Conservation (phyloP, 2,329 filamentous ascomycete genomes). For the Beauveria varroae region DNA sequence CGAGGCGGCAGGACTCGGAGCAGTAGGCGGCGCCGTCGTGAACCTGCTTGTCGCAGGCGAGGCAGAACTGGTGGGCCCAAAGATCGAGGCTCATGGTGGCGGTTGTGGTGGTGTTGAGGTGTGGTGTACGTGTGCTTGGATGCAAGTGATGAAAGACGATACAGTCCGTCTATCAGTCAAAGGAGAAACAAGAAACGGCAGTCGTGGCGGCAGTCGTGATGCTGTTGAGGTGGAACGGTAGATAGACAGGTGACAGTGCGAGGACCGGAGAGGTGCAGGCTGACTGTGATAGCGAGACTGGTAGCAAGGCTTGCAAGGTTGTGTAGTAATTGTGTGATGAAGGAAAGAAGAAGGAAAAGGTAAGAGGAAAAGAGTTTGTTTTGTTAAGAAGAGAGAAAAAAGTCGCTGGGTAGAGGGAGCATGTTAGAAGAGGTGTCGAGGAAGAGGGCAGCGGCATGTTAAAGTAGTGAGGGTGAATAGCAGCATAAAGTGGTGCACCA, state of each 20-base stretch:
- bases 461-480: background rate
- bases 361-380: background rate
- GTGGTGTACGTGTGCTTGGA: background rate
- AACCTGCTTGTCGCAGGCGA: slow-evolving; percentile 73
- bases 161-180: background rate
- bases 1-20: slow-evolving; percentile 82
- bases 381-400: background rate
- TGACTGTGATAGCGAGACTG: background rate
- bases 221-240: background rate
- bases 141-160: too few relatives aligned
- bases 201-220: slow-evolving; percentile 1
- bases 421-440: background rate
- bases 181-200: background rate
- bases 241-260: background rate
- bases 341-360: background rate
- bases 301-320: background rate
- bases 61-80: slow-evolving; percentile 90
- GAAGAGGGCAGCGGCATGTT: slow-evolving; percentile 10
- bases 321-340: background rate
- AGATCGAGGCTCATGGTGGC: slow-evolving; percentile 47
- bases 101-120: slow-evolving; percentile 15
- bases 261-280: background rate
- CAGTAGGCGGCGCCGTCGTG: slow-evolving; percentile 80
- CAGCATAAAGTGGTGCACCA: background rate
- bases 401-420: background rate